Base-by-base conservation (phyloP, 352 stramenopile species). In the Pythium phragmitis region DNA sequence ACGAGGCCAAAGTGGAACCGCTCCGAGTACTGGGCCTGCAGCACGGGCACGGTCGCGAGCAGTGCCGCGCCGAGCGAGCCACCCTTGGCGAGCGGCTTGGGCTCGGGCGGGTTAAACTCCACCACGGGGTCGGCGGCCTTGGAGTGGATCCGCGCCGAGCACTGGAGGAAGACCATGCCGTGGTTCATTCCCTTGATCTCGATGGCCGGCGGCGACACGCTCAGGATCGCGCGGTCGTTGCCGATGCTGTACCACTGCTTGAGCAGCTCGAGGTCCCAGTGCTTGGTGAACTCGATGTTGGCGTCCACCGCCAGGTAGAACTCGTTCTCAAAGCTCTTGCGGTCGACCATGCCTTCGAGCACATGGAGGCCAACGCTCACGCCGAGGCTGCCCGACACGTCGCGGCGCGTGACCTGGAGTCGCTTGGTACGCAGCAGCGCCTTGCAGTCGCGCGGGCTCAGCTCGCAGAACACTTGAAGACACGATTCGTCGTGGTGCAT, bases 11-110 rank as follows among this genome's bases (percentile, higher is more conserved):
- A 96, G 55, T 94, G 86, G 55, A 94, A 94, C 14, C 81, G 56
- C 67, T 96, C 87, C 6, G 82, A 88, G 69, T 94, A 96, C 33
- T 94, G 85, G 16, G 82, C 67, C 57, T 91, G 84, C 26, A 96
- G 51, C 21, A 90, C 75, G 7, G 87, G 87, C 4, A 73, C 55
- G n/a, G 42, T n/a, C 68, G 36, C 76, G 12, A 66, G 26, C 28
- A 62, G 33, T 2, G 43, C 56, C 11, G 26, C 45, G 8, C 33
- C 46, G 12, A 48, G 57, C 3, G 50, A 30, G 14, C 61, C 45
- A 14, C 53, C 16, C 33, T 23, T 47, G n/a, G 37, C 34, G 19
- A 71, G 19, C 1, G 39, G 11, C 26, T 60, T 57, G 8, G 75
- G 80, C 58, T 92, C 85, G 0, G 87, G 87, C 19, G 82, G 62